Evolutionary conservation across 23 red algal species (phyloP), one percentile per base, ranked within the genome.

Genomic region (Pyropia yezoensis): DNA sequence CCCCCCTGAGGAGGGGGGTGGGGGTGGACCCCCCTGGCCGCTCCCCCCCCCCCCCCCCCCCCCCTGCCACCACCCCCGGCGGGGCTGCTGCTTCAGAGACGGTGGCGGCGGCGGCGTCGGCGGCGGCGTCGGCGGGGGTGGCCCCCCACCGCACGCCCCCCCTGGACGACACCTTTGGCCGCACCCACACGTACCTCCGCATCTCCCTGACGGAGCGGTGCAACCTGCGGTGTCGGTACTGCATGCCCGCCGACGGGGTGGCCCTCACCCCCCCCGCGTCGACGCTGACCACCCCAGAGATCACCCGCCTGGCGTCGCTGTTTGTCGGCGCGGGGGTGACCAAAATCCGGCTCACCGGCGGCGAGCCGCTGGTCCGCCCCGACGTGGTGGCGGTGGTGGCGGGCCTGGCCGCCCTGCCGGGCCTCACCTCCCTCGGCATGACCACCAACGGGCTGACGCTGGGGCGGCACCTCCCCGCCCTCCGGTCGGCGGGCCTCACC

Each of bases 201-300:
- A 33, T 96, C 23, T 96, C 91, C 3, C 74, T 96, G 11, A 96
- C 91, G 49, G 91, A 96, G 34, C 69, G 71, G 25, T 96, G 91
- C 78, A 96, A 96, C 61, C 69, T 96, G 27, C 76, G 91, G 29
- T 96, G 91, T 65, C 55, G 39, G 58, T 96, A 96, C 75, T 96
- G 91, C 79, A 96, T 96, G 91, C 91, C 91, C 15, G 77, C 15
- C 19, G 59, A 71, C 45, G 61, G 71, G n/a, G 65, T 80, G 1
- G 13, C 47, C 18, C 69, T 73, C 62, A 69, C 72, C 27, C 91
- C 91, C 16, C 2, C 70, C 1, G 66, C 69, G 22, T 53, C 69
- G 26, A 57, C 76, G 45, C 85, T 96, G 20, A 79, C 83, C 51
- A 52, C 77, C 12, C 53, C 23, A 16, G 79, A 96, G 59, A 26